These are phyloP conservation scores for Ustilago lituana DNA, from an alignment of 1,284 basidiomycete species.

Conservation along the genomic window DNA sequence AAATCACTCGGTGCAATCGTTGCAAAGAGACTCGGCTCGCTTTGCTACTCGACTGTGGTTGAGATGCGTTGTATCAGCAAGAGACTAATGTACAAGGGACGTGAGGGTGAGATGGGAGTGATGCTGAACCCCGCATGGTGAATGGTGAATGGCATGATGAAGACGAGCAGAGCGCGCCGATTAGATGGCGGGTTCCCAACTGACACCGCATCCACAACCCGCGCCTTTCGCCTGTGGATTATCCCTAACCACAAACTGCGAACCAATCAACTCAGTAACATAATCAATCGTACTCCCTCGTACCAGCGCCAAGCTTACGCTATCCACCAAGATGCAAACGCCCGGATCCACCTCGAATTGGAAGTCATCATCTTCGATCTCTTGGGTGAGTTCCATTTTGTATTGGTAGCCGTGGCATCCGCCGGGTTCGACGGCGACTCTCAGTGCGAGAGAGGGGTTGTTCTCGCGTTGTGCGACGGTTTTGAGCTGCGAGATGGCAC, in stretches of 20 bases:
- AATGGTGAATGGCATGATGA: too few species aligned
- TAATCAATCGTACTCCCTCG: constrained; percentile 87
- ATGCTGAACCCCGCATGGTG: too few species aligned
- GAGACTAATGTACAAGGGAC: too few species aligned
- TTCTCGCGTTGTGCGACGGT: constrained; percentile 70
- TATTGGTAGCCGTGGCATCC: constrained; percentile 95
- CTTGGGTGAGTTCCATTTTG: constrained; percentile 79
- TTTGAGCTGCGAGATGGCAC: constrained; percentile 56
- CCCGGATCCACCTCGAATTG: constrained; percentile 73
- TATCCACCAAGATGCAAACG: constrained; percentile 76
- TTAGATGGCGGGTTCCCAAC: constrained; percentile 78
- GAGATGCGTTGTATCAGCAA: too few species aligned
- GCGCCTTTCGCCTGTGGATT: constrained; percentile 86
- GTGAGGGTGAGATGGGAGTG: too few species aligned
- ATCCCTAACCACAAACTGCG: constrained; percentile 79
- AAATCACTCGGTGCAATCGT: too few species aligned
- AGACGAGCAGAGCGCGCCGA: too few species aligned
- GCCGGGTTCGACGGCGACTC: constrained; percentile 84
- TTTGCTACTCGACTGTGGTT: too few species aligned
- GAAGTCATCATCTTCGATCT: constrained; percentile 74
- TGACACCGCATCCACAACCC: constrained; percentile 89
- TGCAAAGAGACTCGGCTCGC: too few species aligned
- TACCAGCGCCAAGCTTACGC: constrained; percentile 79
- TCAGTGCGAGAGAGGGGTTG: constrained; percentile 74
- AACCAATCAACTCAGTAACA: constrained; percentile 89